A percentile compares a stretch with the other conserved stretches of the same genome.
Evolutionary conservation across 1,284 basidiomycete species (phyloP).

Genomic region (Leccinum pachyderme): DNA sequence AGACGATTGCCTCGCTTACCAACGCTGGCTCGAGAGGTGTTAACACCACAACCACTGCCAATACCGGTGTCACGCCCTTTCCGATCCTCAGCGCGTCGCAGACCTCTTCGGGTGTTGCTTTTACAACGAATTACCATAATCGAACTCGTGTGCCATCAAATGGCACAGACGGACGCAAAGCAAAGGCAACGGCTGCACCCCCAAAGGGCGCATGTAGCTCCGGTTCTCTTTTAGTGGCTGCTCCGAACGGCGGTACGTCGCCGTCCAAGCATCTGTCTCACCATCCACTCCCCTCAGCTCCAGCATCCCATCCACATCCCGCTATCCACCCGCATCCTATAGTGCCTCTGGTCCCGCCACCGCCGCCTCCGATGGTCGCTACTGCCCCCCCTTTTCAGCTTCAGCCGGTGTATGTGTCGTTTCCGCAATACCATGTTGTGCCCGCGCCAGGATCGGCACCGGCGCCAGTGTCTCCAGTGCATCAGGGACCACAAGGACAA

Average conservation of each 20-base stretch:
- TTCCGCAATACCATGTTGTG: conserved; percentile 19
- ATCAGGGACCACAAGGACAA: conserved; percentile 9
- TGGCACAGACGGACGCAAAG: conserved; percentile 5
- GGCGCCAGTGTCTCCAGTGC: conserved; percentile 7
- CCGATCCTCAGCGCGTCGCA: conserved; percentile 25
- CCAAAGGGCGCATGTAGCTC: background rate
- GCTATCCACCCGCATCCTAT: conserved; percentile 2
- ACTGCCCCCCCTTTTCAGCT: conserved; percentile 20
- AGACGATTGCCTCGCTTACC: background rate
- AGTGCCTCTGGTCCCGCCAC: conserved; percentile 5
- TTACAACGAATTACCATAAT: background rate
- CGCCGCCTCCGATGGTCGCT: conserved; percentile 10
- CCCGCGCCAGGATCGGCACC: background rate
- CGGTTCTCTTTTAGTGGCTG: background rate
- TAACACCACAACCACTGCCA: background rate
- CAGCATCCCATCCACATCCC: background rate
- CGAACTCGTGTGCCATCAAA: background rate
- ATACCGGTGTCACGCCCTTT: conserved; percentile 17
- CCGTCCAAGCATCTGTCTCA: conserved; percentile 4
- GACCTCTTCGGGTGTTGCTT: background rate
- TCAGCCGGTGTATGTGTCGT: conserved; percentile 23
- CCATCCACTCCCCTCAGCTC: conserved; percentile 15
- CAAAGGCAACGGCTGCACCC: conserved; percentile 3
- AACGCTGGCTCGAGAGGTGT: background rate
- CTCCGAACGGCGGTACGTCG: conserved; percentile 4